Percentiles rank a stretch among this genome's conserved stretches.
phyloP scores from a whole-genome alignment of 208 protist genomes.

The Trypanosoma rangeli region DNA sequence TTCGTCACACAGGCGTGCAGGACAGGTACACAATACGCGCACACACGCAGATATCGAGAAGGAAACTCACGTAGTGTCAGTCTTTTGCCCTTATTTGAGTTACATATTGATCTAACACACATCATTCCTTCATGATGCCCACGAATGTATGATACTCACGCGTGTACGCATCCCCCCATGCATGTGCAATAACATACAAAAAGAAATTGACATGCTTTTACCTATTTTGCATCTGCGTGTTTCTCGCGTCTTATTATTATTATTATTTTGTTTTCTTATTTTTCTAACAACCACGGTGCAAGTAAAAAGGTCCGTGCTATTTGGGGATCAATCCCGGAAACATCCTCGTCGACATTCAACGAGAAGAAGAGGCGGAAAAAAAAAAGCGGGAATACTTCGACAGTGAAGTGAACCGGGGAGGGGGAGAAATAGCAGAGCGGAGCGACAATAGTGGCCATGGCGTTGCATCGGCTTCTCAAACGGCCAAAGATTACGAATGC shows the following conservation, averaged over 20 bases:
- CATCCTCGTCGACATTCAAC: background rate
- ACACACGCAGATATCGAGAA: background rate
- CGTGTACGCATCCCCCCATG: background rate
- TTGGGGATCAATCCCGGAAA: background rate
- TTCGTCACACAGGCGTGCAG: background rate
- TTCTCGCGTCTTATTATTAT: constrained; percentile 23
- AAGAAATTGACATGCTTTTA: background rate
- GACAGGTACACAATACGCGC: background rate
- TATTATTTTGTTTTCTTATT: constrained; percentile 10
- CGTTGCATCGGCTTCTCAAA: constrained; percentile 37
- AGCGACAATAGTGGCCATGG: background rate
- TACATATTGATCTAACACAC: too few species aligned
- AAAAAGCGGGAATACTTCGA: background rate
- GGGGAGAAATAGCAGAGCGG: background rate
- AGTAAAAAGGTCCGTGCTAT: too few species aligned
- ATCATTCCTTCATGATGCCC: too few species aligned
- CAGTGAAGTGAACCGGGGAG: background rate
- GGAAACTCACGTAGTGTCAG: background rate
- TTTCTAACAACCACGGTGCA: background rate
- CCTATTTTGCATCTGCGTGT: constrained; percentile 7
- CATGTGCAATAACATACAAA: background rate
- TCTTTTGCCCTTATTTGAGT: background rate
- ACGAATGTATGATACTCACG: too few species aligned
- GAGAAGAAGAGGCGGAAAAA: background rate
- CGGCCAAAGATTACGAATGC: constrained; percentile 45